phyloP scores from a whole-genome alignment of 495 filamentous ascomycete species.

The Penicillium cinerascens region DNA sequence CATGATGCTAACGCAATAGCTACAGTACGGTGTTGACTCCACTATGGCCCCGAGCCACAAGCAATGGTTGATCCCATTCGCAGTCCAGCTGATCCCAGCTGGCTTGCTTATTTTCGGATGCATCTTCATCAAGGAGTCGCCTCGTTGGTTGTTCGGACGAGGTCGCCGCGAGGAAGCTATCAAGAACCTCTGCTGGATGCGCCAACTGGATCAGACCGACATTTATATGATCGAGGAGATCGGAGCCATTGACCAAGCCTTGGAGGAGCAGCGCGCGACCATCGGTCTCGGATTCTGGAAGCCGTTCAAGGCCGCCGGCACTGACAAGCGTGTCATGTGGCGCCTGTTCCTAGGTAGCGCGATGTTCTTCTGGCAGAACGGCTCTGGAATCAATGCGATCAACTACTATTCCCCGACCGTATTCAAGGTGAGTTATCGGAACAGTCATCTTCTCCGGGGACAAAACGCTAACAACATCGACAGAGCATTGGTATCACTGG shows the following conservation, averaged over 20 bases:
- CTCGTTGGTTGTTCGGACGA: slow-evolving; percentile 53
- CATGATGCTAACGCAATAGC: slow-evolving; percentile 9
- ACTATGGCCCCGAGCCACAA: slow-evolving; percentile 30
- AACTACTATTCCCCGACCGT: slow-evolving; percentile 65
- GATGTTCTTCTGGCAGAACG: slow-evolving; percentile 68
- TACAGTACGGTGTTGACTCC: slow-evolving; percentile 36
- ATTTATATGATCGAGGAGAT: slow-evolving; percentile 67
- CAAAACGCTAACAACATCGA: not conserved
- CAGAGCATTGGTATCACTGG: slow-evolving; percentile 55
- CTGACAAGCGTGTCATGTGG: slow-evolving; percentile 55
- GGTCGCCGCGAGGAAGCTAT: slow-evolving; percentile 52
- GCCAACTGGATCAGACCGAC: slow-evolving; percentile 54
- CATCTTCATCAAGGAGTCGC: slow-evolving; percentile 51
- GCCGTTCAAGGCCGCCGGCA: slow-evolving; percentile 57
- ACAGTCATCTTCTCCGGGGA: not conserved
- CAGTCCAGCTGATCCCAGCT: slow-evolving; percentile 53
- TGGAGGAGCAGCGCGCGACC: slow-evolving; percentile 56
- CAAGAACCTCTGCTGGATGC: slow-evolving; percentile 60
- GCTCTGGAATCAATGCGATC: slow-evolving; percentile 65
- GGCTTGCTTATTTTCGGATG: slow-evolving; percentile 46
- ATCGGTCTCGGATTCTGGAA: slow-evolving; percentile 67
- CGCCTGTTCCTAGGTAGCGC: slow-evolving; percentile 65
- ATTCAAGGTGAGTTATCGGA: slow-evolving; percentile 39
- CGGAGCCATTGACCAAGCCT: slow-evolving; percentile 54
- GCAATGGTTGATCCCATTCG: slow-evolving; percentile 57